Conservation (phyloP, 75 land plant species). For the Picea sitchensis region DNA sequence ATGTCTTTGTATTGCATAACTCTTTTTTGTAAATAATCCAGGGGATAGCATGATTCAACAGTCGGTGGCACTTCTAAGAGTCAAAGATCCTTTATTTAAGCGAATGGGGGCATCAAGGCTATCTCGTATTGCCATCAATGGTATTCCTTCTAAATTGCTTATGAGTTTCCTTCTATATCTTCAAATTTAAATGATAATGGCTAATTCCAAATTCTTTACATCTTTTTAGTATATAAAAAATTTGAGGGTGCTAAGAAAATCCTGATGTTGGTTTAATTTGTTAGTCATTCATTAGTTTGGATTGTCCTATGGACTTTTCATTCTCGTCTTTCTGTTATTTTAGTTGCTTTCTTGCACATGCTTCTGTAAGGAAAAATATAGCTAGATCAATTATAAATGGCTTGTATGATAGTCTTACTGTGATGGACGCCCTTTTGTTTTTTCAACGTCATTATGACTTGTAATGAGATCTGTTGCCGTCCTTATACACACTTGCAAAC, state of each 20-base stretch:
- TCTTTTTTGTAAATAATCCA: slow-evolving; percentile 16
- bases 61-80: slow-evolving; percentile 71
- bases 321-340: background rate
- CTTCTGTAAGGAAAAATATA: background rate
- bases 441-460: no score
- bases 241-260: background rate
- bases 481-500: no score
- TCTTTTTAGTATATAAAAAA: background rate
- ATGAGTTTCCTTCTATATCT: no score
- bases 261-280: background rate
- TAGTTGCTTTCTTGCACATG: background rate
- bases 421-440: no score
- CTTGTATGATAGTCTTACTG: no score
- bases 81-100: slow-evolving; percentile 86
- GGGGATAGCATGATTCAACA: slow-evolving; percentile 86
- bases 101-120: slow-evolving; percentile 94
- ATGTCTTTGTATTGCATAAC: background rate
- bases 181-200: no score
- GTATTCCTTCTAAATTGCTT: slow-evolving; percentile 27
- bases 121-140: slow-evolving; percentile 71
- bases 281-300: background rate
- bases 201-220: background rate
- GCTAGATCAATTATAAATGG: background rate
- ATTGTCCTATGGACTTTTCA: background rate
- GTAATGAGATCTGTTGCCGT: no score